A percentile compares a stretch with the other conserved stretches of the same genome.
phyloP scores from a whole-genome alignment of 148 eudicot genomes.

The Talinum fruticosum region DNA sequence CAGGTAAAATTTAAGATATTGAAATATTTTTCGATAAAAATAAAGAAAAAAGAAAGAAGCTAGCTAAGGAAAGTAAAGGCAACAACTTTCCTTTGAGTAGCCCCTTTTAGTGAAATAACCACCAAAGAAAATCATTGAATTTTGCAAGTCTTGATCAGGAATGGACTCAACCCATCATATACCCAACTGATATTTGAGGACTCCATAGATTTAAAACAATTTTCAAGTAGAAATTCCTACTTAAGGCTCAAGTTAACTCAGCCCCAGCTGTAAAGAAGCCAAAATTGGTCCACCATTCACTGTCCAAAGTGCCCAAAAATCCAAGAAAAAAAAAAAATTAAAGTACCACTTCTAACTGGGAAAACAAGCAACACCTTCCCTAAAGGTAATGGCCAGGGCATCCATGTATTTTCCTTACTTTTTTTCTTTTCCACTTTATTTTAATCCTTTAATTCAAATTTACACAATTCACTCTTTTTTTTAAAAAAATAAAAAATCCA shows the following conservation, averaged over 20 bases:
- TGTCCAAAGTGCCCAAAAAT: slow-evolving; percentile 7
- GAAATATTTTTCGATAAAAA: no score
- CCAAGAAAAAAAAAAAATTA: neutral
- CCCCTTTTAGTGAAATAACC: neutral
- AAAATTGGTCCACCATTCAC: slow-evolving; percentile 25
- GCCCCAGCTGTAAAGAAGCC: slow-evolving; percentile 22
- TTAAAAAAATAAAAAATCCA: no score
- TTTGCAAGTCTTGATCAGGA: neutral
- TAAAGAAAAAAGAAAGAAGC: no score
- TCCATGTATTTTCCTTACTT: slow-evolving; percentile 15
- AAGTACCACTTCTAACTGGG: slow-evolving; percentile 5
- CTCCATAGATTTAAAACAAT: neutral
- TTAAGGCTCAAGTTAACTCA: slow-evolving; percentile 24
- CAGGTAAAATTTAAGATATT: no score
- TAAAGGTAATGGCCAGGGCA: slow-evolving; percentile 1
- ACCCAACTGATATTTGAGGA: neutral
- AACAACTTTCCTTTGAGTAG: no score
- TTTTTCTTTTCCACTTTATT: neutral
- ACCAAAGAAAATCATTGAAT: no score
- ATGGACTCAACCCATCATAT: slow-evolving; percentile 1
- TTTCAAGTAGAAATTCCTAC: slow-evolving; percentile 9
- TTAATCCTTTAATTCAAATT: slow-evolving; percentile 9
- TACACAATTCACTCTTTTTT: no score
- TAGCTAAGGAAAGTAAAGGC: no score
- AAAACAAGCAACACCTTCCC: slow-evolving; percentile 23